These are phyloP conservation scores for Chaetomium globosum DNA, from an alignment of 2,329 filamentous ascomycete genomes.

Conservation along the genomic window DNA sequence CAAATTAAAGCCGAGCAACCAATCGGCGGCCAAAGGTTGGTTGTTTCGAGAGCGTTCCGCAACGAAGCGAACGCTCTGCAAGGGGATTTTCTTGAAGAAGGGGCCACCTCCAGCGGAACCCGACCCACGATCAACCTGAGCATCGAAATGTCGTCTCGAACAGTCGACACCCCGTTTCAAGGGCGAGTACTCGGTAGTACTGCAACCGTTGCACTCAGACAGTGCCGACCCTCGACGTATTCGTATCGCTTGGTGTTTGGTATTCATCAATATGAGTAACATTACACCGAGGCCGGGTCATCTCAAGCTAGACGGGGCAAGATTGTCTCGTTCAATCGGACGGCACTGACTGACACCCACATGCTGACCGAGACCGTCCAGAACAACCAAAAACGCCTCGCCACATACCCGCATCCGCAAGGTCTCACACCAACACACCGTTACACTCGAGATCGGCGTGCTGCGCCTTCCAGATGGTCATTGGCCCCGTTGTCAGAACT, in stretches of 20 bases:
- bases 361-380: background rate
- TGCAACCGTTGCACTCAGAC: background rate
- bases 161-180: background rate
- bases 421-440: background rate
- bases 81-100: background rate
- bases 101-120: background rate
- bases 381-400: background rate
- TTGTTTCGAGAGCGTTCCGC: background rate
- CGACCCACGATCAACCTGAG: background rate
- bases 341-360: background rate
- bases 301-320: background rate
- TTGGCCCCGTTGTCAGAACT: background rate
- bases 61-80: background rate
- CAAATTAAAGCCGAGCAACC: slow-evolving; percentile 19
- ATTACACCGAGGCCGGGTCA: background rate
- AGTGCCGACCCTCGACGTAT: background rate
- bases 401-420: background rate
- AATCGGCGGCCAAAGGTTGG: slow-evolving; percentile 9
- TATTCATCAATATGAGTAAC: background rate
- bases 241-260: background rate
- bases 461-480: background rate
- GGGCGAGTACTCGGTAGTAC: background rate
- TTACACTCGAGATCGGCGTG: background rate
- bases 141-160: background rate
- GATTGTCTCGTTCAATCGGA: background rate